Evolutionary conservation across 768 basidiomycete species (phyloP).

Genomic region (Mycena belliarum): DNA sequence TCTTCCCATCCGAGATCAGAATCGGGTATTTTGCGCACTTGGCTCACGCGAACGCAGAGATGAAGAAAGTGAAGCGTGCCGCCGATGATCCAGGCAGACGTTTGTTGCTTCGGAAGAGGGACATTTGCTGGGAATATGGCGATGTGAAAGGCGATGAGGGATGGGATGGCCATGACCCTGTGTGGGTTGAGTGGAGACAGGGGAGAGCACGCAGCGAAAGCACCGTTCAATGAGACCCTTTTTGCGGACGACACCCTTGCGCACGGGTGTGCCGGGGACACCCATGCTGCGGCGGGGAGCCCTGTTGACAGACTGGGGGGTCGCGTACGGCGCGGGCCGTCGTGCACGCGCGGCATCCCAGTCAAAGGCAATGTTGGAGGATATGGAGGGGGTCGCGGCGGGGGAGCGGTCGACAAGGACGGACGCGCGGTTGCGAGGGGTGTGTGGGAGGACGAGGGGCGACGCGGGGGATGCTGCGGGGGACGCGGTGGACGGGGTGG

Average conservation of each 20-base stretch:
- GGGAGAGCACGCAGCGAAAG: slow-evolving; percentile 11
- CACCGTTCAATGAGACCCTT: slow-evolving; percentile 67
- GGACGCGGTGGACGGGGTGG: slow-evolving; percentile 8
- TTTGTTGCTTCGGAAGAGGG: slow-evolving; percentile 67
- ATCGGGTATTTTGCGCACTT: slow-evolving; percentile 56
- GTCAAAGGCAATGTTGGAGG: slow-evolving; percentile 78
- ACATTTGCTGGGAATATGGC: slow-evolving; percentile 81
- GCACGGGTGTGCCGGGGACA: slow-evolving; percentile 38
- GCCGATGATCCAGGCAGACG: slow-evolving; percentile 67
- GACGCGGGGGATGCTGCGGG: slow-evolving; percentile 21
- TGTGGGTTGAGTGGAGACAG: slow-evolving; percentile 5
- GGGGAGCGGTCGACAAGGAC: slow-evolving; percentile 61
- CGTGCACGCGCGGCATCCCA: slow-evolving; percentile 82
- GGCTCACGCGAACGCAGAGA: slow-evolving; percentile 61
- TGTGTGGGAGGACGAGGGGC: slow-evolving; percentile 43
- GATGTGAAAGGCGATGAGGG: slow-evolving; percentile 75
- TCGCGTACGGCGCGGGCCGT: slow-evolving; percentile 71
- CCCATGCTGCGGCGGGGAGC: slow-evolving; percentile 42
- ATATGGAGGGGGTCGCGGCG: slow-evolving; percentile 68
- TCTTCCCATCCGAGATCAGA: slow-evolving; percentile 80
- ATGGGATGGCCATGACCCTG: slow-evolving; percentile 69
- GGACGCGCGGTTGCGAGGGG: slow-evolving; percentile 49
- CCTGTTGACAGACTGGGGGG: slow-evolving; percentile 51
- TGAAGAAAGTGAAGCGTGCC: slow-evolving; percentile 67
- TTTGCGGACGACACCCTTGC: slow-evolving; percentile 63